Percentiles rank a stretch among this genome's conserved stretches.
Conservation (phyloP, 441 rosid genomes). For the Arabidopsis lyrata region DNA sequence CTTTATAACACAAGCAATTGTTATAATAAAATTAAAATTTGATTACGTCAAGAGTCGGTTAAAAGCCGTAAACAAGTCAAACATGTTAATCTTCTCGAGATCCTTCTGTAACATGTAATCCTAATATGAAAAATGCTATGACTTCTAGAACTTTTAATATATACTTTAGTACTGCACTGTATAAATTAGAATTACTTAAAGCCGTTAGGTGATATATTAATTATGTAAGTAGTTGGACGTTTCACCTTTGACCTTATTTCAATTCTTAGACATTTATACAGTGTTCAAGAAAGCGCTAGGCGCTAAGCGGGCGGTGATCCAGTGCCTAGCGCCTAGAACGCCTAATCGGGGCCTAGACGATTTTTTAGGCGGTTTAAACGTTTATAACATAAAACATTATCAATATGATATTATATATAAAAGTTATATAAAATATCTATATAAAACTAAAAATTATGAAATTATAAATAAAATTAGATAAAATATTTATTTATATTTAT, state of each 20-base stretch:
- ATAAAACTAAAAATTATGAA: no score
- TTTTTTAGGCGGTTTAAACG: no score
- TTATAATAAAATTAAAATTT: neutral
- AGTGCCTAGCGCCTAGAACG: no score
- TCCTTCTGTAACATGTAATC: neutral
- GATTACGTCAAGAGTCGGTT: neutral
- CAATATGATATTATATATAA: no score
- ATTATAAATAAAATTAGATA: no score
- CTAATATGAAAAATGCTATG: conserved; percentile 15
- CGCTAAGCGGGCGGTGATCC: no score
- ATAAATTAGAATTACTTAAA: neutral
- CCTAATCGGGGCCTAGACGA: no score
- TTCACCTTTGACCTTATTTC: neutral
- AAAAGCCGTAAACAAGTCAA: neutral
- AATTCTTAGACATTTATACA: neutral
- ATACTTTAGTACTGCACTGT: neutral
- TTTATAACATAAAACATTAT: no score
- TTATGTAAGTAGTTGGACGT: neutral
- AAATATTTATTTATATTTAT: no score
- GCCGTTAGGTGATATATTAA: neutral
- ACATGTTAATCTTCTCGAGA: neutral
- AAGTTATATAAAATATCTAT: no score
- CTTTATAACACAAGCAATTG: neutral
- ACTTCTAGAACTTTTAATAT: neutral
- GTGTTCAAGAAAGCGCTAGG: no score